A percentile compares a stretch with the other conserved stretches of the same genome.
Conservation (phyloP, 225 moss, liverwort and hornwort genomes). For the Polytrichum commune region DNA sequence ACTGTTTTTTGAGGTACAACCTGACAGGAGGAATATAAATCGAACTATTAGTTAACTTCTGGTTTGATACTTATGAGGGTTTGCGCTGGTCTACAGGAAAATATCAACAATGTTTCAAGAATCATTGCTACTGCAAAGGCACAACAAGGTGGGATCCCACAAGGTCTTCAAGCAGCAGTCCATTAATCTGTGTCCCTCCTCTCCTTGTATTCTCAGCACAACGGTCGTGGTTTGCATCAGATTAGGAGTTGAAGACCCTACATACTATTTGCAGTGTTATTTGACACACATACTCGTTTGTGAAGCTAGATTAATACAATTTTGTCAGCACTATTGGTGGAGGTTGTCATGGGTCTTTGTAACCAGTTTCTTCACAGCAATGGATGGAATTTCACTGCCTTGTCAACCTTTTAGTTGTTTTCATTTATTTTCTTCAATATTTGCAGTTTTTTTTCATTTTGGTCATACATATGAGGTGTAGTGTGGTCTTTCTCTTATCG, state of each 20-base stretch:
- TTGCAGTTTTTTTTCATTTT: no score
- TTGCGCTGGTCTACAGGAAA: constrained; percentile 46
- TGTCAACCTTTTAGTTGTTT: no score
- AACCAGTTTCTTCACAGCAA: not conserved
- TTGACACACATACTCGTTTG: constrained; percentile 12
- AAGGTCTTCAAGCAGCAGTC: constrained; percentile 49
- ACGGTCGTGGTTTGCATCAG: constrained; percentile 9
- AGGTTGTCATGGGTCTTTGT: constrained; percentile 21
- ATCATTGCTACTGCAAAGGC: constrained; percentile 63
- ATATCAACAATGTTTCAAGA: constrained; percentile 71
- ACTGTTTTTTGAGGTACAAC: no score
- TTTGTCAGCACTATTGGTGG: constrained; percentile 38
- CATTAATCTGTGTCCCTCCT: constrained; percentile 16
- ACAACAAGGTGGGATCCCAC: constrained; percentile 52
- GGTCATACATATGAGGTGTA: no score
- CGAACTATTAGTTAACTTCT: no score
- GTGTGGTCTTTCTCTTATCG: no score
- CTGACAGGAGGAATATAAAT: no score
- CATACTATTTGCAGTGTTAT: constrained; percentile 6
- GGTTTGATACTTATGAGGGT: no score
- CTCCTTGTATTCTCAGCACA: constrained; percentile 8
- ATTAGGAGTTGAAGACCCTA: not conserved
- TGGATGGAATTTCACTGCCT: no score
- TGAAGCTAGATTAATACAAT: constrained; percentile 46
- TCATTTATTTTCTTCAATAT: no score